Evolutionary conservation across 1,139 yeast species (phyloP).

Genomic region (Taphrina deformans): DNA sequence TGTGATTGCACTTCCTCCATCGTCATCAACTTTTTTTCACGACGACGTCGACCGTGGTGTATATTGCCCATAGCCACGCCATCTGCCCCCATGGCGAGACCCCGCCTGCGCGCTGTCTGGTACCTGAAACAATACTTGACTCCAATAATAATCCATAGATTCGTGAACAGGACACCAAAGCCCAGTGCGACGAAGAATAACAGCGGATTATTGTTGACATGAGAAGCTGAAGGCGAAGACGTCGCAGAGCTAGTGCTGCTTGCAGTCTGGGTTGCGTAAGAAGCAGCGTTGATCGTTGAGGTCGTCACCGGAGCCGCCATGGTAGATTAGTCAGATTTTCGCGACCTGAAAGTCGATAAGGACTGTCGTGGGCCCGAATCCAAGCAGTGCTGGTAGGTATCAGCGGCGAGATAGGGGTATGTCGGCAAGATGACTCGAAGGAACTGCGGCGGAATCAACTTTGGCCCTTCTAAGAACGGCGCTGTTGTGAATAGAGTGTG

Average conservation of each 20-base stretch:
- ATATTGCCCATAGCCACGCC: constrained; percentile 33
- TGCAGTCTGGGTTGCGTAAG: neutral
- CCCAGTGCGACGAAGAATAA: constrained; percentile 49
- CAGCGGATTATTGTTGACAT: constrained; percentile 37
- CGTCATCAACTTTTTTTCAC: constrained; percentile 50
- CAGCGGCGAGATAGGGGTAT: too few relatives aligned
- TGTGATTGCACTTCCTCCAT: constrained; percentile 62
- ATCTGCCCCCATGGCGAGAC: constrained; percentile 29
- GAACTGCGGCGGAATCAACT: too few relatives aligned
- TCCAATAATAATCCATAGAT: constrained; percentile 47
- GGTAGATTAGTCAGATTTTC: neutral
- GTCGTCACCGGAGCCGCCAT: constrained; percentile 1
- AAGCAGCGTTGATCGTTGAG: neutral
- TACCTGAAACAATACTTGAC: constrained; percentile 46
- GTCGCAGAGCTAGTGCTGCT: constrained; percentile 25
- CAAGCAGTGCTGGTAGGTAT: too few relatives aligned
- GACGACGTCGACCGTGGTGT: constrained; percentile 40
- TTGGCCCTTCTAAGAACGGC: too few relatives aligned
- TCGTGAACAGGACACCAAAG: constrained; percentile 47
- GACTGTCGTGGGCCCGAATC: too few relatives aligned
- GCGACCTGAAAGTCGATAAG: too few relatives aligned
- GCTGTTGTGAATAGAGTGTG: neutral
- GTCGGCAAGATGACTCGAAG: too few relatives aligned
- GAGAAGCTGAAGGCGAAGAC: constrained; percentile 27
- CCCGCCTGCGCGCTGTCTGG: constrained; percentile 27